phyloP scores from a whole-genome alignment of 2,329 filamentous ascomycete genomes.

The Fusarium bulbicola region DNA sequence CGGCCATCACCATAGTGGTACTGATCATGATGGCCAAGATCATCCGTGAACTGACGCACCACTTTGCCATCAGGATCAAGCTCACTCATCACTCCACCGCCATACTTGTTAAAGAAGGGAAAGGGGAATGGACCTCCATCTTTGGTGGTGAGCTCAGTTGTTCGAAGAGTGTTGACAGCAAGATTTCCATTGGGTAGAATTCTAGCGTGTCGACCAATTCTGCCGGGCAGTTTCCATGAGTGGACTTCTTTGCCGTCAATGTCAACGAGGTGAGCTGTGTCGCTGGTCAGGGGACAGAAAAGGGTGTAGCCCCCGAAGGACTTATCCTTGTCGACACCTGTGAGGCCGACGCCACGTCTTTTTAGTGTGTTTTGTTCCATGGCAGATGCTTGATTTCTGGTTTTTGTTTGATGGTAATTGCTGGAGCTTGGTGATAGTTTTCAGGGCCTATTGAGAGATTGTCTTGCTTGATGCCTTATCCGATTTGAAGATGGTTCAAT shows the following conservation, averaged over 20 bases:
- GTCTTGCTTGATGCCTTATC: neutral
- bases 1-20: constrained; percentile 43
- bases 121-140: constrained; percentile 40
- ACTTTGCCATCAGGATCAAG: constrained; percentile 38
- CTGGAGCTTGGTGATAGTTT: neutral
- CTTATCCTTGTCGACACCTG: constrained; percentile 38
- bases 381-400: no score
- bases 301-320: constrained; percentile 44
- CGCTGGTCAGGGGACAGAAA: constrained; percentile 43
- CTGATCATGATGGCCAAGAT: constrained; percentile 44
- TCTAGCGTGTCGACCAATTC: constrained; percentile 42
- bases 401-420: neutral
- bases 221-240: constrained; percentile 43
- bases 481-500: fast-evolving
- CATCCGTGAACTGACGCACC: constrained; percentile 41
- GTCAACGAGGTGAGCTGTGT: constrained; percentile 40
- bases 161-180: constrained; percentile 43
- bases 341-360: constrained; percentile 42
- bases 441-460: neutral
- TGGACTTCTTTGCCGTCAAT: constrained; percentile 44
- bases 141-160: constrained; percentile 19
- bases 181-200: constrained; percentile 44
- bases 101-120: constrained; percentile 46
- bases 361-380: constrained; percentile 47
- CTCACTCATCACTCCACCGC: constrained; percentile 44